A percentile compares a stretch with the other conserved stretches of the same genome.
Conservation (phyloP, 345 rosid species). For the Adansonia digitata region DNA sequence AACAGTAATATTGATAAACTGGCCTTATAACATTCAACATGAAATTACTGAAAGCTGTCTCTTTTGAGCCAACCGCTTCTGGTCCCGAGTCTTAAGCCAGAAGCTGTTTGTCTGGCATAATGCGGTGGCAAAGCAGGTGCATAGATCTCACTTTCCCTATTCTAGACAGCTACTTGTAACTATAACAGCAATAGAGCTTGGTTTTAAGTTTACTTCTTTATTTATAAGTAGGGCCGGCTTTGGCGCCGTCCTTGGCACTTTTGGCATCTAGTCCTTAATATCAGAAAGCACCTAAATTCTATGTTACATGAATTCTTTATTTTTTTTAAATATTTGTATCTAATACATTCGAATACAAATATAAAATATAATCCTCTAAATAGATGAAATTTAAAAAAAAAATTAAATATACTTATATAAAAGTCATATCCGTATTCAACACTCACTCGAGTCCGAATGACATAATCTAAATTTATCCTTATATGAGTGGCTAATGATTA, state of each 20-base stretch:
- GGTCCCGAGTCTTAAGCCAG: neutral
- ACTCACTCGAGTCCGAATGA: too few species aligned
- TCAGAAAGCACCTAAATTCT: constrained; percentile 12
- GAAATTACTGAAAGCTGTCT: neutral
- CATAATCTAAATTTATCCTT: too few species aligned
- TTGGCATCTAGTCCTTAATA: constrained; percentile 18
- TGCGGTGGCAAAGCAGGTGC: neutral
- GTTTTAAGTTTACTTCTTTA: neutral
- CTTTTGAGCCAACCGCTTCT: neutral
- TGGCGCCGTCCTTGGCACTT: constrained; percentile 16
- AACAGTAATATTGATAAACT: neutral
- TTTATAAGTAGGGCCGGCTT: neutral
- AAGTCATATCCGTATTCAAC: too few species aligned
- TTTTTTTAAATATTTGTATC: too few species aligned
- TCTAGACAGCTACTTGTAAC: neutral
- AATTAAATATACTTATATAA: too few species aligned
- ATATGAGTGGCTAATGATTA: constrained; percentile 1
- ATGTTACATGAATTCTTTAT: too few species aligned
- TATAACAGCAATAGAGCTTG: neutral
- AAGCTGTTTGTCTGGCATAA: neutral
- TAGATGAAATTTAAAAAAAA: too few species aligned
- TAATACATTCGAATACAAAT: too few species aligned
- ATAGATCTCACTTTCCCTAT: neutral
- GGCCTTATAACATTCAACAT: neutral
- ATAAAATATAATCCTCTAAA: too few species aligned